These are phyloP conservation scores for Zangia roseola DNA, from an alignment of 768 basidiomycete genomes.

Conservation along the genomic window DNA sequence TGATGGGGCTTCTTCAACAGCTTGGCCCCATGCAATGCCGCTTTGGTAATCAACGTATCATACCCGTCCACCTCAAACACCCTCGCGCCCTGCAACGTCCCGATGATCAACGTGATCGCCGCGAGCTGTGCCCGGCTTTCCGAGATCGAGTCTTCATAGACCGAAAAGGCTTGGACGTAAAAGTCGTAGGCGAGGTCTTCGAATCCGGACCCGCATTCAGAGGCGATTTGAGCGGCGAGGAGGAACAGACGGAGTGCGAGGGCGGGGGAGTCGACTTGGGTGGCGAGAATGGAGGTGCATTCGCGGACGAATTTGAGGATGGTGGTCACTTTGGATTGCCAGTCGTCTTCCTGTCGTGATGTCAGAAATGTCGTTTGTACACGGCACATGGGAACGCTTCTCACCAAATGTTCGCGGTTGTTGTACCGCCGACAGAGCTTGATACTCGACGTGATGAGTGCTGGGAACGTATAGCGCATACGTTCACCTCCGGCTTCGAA, in stretches of 20 bases:
- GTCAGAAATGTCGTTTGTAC: background rate
- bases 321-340: slow-evolving; percentile 80
- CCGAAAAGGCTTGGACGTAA: slow-evolving; percentile 96
- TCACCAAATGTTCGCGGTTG: slow-evolving; percentile 67
- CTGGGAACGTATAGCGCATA: slow-evolving; percentile 96
- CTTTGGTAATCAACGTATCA: slow-evolving; percentile 97
- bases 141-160: slow-evolving; percentile 96
- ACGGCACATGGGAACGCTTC: slow-evolving; percentile 15
- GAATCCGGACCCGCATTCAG: slow-evolving; percentile 89
- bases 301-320: slow-evolving; percentile 96
- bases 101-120: slow-evolving; percentile 95
- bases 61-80: slow-evolving; percentile 97
- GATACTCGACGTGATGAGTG: slow-evolving; percentile 90
- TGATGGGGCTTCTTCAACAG: slow-evolving; percentile 98
- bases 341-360: slow-evolving; percentile 70
- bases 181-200: slow-evolving; percentile 97
- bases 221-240: slow-evolving; percentile 91
- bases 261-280: slow-evolving; percentile 89
- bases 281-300: slow-evolving; percentile 88
- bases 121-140: slow-evolving; percentile 95
- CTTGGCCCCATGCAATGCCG: slow-evolving; percentile 95
- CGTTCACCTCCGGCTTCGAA: slow-evolving; percentile 92
- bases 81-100: slow-evolving; percentile 80
- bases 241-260: slow-evolving; percentile 94
- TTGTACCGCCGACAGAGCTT: slow-evolving; percentile 93